Evolutionary conservation across 2,329 filamentous ascomycete species (phyloP), one percentile per base, ranked within the genome.

Genomic region (Trichophyton schoenleinii): DNA sequence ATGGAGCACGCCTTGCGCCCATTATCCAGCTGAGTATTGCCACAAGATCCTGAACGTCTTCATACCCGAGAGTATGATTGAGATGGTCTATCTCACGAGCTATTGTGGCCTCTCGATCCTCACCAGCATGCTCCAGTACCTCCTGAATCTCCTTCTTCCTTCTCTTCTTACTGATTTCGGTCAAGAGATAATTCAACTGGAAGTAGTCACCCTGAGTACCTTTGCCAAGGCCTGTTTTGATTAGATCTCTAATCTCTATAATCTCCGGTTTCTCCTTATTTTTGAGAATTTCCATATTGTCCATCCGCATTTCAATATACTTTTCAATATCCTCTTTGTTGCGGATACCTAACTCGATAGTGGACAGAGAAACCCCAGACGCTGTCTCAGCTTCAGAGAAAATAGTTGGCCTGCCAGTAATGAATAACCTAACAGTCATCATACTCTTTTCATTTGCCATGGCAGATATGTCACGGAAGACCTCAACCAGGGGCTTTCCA

Each of bases 11-110:
- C 18, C 63, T 64, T 6, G 64, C 65, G 15, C 62, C 65, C n/a
- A 66, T 62, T 57, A 68, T 63, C 68, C 68, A 70, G n/a, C 65
- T 63, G 28, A 70, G 65, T 34, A 70, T 65, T 34, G 68, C 67
- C 42, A 70, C 70, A 5, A 70, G 67, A 36, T 70, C 68, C n/a
- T 63, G 63, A 25, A 70, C 64, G 58, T 70, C 68, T 57, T 69
- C 68, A 1, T 62, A 13, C 15, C 63, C 63, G n/a, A 65, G 64
- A 3, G 60, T 64, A 4, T 65, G 59, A 44, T 69, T 70, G 9
- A 70, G 62, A 9, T 61, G 65, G 11, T 67, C 62, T 38, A 70
- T 66, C 28, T 70, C 69, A 13, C 62, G 62, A 4, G 53, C 60
- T 18, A 70, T 69, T 25, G 70, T 68, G 34, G 69, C 64, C 7